Percentiles rank a stretch among this genome's conserved stretches.
These are phyloP conservation scores for Dioszegia hungarica DNA, from an alignment of 768 basidiomycete species.

Conservation along the genomic window DNA sequence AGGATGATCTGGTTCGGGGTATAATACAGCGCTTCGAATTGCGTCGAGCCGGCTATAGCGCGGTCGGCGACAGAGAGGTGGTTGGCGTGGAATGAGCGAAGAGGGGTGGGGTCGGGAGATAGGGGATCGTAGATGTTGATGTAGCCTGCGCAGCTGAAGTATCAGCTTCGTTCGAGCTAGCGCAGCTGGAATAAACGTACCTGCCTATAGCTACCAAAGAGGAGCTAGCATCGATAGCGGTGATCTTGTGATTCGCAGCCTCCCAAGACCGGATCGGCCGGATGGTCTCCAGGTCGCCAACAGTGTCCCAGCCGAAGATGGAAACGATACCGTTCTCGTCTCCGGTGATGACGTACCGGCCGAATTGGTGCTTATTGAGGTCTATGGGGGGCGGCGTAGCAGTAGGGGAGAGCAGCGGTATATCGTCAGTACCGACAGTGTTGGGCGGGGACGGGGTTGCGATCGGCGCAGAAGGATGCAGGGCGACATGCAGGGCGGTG, in stretches of 20 bases:
- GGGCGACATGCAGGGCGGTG: slow-evolving; percentile 11
- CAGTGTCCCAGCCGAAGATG: slow-evolving; percentile 34
- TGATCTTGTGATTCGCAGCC: slow-evolving; percentile 29
- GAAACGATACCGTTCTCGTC: slow-evolving; percentile 24
- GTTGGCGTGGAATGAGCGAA: slow-evolving; percentile 34
- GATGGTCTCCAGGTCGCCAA: not conserved
- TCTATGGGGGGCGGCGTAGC: not conserved
- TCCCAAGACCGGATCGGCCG: slow-evolving; percentile 26
- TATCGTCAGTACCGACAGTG: not conserved
- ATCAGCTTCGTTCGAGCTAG: not conserved
- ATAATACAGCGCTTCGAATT: slow-evolving; percentile 20
- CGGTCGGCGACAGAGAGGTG: slow-evolving; percentile 26
- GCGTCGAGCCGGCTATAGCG: slow-evolving; percentile 11
- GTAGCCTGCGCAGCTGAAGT: slow-evolving; percentile 28
- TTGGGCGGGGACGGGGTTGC: not conserved
- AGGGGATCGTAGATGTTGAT: slow-evolving; percentile 43
- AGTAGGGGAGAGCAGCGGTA: not conserved
- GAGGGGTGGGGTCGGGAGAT: slow-evolving; percentile 17
- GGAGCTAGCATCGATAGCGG: slow-evolving; percentile 30
- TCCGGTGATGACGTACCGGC: slow-evolving; percentile 32
- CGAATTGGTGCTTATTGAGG: slow-evolving; percentile 6
- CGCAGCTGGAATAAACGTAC: slow-evolving; percentile 11
- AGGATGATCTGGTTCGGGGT: slow-evolving; percentile 42
- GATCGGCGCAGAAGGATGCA: slow-evolving; percentile 16
- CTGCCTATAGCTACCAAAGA: slow-evolving; percentile 37